These are phyloP conservation scores for Silene noctiflora DNA, from an alignment of 179 eudicot genomes.

Conservation along the genomic window DNA sequence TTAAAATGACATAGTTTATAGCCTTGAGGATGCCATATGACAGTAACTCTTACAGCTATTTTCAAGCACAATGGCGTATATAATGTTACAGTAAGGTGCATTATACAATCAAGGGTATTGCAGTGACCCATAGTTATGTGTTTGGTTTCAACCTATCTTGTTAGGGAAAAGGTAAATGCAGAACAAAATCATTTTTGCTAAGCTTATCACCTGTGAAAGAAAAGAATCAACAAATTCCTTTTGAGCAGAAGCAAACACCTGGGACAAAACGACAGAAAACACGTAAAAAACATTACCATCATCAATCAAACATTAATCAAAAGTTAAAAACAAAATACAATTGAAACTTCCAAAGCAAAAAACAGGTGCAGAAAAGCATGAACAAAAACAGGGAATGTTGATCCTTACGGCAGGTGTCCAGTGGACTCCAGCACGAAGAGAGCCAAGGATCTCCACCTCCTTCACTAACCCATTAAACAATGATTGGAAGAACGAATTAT, in stretches of 20 bases:
- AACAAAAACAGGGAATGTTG: background rate
- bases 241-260: conserved; percentile 23
- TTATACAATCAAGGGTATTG: background rate
- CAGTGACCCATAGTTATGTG: background rate
- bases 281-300: background rate
- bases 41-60: background rate
- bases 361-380: background rate
- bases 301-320: conserved; percentile 15
- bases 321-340: background rate
- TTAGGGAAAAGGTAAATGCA: background rate
- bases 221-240: conserved; percentile 21
- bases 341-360: background rate
- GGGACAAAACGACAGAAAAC: conserved; percentile 9
- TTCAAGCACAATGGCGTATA: background rate
- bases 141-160: background rate
- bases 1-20: background rate
- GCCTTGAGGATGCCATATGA: background rate
- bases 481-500: conserved; percentile 86
- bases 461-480: conserved; percentile 75
- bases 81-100: background rate
- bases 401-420: conserved; percentile 92
- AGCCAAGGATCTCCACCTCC: conserved; percentile 81
- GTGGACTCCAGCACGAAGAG: conserved; percentile 95
- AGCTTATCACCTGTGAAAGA: conserved; percentile 21
- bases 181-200: background rate